Percentiles rank a stretch among this genome's conserved stretches.
These are phyloP conservation scores for Ministeria vibrans DNA, from an alignment of 78 protist species.

Conservation along the genomic window DNA sequence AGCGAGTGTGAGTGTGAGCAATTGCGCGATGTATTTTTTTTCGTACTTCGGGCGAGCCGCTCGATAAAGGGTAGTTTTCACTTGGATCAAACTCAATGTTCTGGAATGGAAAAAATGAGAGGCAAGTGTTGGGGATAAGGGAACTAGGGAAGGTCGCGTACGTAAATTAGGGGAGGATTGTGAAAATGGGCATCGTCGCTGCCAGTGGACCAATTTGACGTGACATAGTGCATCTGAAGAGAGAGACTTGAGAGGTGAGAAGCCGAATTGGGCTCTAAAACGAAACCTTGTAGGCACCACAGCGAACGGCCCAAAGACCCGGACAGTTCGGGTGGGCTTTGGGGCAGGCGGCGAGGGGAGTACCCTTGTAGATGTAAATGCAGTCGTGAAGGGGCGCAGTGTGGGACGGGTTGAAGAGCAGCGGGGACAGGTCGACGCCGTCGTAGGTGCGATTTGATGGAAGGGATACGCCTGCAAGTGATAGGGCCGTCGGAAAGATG, in stretches of 20 bases:
- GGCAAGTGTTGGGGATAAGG: no score
- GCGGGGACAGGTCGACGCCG: neutral
- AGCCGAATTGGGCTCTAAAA: no score
- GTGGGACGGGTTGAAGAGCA: neutral
- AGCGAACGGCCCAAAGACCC: constrained; percentile 21
- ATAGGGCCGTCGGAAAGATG: constrained; percentile 15
- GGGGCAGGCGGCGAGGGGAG: neutral
- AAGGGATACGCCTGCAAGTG: neutral
- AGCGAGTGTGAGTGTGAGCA: neutral
- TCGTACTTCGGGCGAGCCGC: neutral
- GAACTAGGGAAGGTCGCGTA: no score
- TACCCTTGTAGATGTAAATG: neutral
- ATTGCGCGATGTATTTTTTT: neutral
- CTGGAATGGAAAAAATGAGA: no score
- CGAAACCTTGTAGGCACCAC: constrained; percentile 14
- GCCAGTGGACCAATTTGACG: neutral
- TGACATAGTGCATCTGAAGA: constrained; percentile 18
- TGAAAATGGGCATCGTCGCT: neutral
- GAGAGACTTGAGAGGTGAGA: no score
- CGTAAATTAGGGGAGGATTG: constrained; percentile 18
- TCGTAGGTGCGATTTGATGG: neutral
- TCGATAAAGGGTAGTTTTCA: neutral
- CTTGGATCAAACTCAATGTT: constrained; percentile 6
- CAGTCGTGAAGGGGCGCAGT: neutral
- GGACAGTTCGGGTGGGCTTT: neutral